Percentiles rank a stretch among this genome's conserved stretches.
Conservation (phyloP, 352 stramenopile genomes). For the Phytophthora europaea region DNA sequence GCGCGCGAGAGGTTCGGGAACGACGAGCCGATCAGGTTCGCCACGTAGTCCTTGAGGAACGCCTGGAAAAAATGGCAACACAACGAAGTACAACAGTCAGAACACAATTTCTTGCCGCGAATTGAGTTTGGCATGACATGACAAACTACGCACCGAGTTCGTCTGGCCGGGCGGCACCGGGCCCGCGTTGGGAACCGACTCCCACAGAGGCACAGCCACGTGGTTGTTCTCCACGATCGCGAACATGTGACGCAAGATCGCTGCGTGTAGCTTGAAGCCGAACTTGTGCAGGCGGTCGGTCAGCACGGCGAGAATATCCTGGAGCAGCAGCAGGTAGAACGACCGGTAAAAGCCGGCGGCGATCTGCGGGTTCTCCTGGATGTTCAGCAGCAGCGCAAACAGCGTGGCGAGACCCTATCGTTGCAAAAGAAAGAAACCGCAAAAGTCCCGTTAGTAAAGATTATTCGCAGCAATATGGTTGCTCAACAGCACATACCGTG, state of each 20-base stretch:
- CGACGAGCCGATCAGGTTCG: constrained; percentile 96
- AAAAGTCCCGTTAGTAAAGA: constrained; percentile 2
- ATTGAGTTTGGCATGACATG: neutral
- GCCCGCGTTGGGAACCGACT: constrained; percentile 85
- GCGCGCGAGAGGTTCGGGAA: constrained; percentile 97
- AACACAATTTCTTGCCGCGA: neutral
- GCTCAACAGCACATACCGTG: constrained; percentile 67
- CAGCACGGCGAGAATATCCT: constrained; percentile 98
- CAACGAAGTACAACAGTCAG: neutral
- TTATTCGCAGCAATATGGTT: constrained; percentile 1
- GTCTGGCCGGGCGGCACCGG: constrained; percentile 73
- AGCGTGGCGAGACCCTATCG: constrained; percentile 95
- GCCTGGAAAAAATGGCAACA: constrained; percentile 37
- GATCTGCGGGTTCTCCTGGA: constrained; percentile 95
- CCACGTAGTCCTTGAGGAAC: constrained; percentile 98
- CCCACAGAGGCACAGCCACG: constrained; percentile 96
- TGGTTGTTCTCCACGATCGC: constrained; percentile 97
- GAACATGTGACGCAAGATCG: constrained; percentile 98
- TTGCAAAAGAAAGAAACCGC: neutral
- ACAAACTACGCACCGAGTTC: constrained; percentile 68
- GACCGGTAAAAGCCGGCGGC: constrained; percentile 98
- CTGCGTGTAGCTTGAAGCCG: constrained; percentile 98
- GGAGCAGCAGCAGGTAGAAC: constrained; percentile 95
- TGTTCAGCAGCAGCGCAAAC: constrained; percentile 97
- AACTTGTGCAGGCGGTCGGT: constrained; percentile 99